Conservation (phyloP, 2,329 filamentous ascomycete genomes). For the Aureobasidium sp. region DNA sequence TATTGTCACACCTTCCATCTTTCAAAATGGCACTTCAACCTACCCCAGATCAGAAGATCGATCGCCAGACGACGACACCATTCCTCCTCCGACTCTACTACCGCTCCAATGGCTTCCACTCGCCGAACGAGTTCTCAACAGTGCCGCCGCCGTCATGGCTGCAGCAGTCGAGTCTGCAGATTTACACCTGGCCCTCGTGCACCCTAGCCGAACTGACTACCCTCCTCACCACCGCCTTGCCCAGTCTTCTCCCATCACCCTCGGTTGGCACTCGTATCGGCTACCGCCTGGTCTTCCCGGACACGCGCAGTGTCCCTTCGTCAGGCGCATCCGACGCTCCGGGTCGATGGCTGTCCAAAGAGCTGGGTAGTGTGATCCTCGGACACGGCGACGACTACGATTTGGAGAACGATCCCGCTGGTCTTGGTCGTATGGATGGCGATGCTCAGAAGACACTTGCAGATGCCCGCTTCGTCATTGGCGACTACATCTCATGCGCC, state of each 20-base stretch:
- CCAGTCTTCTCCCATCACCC: constrained; percentile 62
- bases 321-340: constrained; percentile 33
- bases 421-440: constrained; percentile 39
- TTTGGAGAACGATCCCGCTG: constrained; percentile 29
- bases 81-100: constrained; percentile 86
- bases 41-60: constrained; percentile 40
- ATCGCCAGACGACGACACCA: constrained; percentile 66
- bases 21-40: constrained; percentile 31
- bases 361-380: constrained; percentile 76
- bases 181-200: constrained; percentile 82
- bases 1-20: no score
- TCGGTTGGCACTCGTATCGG: constrained; percentile 76
- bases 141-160: constrained; percentile 46
- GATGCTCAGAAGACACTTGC: constrained; percentile 66
- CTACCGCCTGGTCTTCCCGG: constrained; percentile 80
- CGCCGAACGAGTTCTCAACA: constrained; percentile 61
- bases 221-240: constrained; percentile 63
- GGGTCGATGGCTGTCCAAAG: constrained; percentile 66
- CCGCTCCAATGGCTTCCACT: constrained; percentile 65
- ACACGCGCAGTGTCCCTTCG: constrained; percentile 48
- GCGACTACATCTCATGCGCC: constrained; percentile 80
- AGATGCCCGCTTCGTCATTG: constrained; percentile 76
- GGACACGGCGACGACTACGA: constrained; percentile 29
- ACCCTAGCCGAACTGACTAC: constrained; percentile 74
- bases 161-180: constrained; percentile 50